Conservation (phyloP, 345 rosid species). For the Citrus australasica region DNA sequence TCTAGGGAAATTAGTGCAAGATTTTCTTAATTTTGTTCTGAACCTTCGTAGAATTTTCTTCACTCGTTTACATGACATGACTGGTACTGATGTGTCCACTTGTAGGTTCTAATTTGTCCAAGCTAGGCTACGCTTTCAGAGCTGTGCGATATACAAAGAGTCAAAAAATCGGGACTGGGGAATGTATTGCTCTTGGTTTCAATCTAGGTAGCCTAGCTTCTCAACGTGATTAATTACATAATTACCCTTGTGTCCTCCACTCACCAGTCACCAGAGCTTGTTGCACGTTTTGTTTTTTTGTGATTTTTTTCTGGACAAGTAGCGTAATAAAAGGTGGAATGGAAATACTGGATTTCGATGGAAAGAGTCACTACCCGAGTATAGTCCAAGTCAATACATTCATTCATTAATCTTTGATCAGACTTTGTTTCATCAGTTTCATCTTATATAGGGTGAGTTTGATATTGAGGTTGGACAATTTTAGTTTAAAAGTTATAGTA, state of each 20-base stretch:
- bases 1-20: no score
- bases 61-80: neutral
- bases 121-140: no score
- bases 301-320: no score
- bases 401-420: no score
- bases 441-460: no score
- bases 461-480: rapidly evolving
- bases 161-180: neutral
- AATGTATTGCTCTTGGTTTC: neutral
- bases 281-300: neutral
- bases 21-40: neutral
- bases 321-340: no score
- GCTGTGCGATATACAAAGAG: neutral
- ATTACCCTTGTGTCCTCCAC: neutral
- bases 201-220: neutral
- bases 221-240: neutral
- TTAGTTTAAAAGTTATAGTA: no score
- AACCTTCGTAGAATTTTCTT: neutral
- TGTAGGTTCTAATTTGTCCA: neutral
- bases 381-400: no score
- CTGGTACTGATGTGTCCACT: neutral
- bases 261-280: neutral
- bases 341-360: no score
- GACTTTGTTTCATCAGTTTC: no score
- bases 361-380: no score